Conservation (phyloP, 1,284 basidiomycete species). For the Phylloboletellus chloephorus region DNA sequence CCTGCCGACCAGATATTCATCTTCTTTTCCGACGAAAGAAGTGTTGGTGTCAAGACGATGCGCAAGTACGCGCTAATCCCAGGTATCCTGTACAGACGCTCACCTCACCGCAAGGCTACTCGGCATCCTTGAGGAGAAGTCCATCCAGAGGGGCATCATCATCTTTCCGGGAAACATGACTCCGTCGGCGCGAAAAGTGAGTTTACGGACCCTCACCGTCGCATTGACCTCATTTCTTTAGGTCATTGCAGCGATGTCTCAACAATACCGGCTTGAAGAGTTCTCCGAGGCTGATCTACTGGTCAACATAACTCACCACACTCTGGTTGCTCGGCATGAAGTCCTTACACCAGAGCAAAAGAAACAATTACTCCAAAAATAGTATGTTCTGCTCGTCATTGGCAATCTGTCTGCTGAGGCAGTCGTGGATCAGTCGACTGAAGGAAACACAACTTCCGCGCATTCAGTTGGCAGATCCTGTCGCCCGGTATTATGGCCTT, state of each 20-base stretch:
- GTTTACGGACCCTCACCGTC: constrained; percentile 15
- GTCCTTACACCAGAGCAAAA: constrained; percentile 87
- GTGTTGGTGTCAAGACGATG: constrained; percentile 94
- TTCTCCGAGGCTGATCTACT: constrained; percentile 95
- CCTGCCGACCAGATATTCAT: constrained; percentile 84
- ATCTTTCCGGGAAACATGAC: constrained; percentile 98
- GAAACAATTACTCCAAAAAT: constrained; percentile 81
- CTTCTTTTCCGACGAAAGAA: constrained; percentile 90
- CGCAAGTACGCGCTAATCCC: constrained; percentile 66
- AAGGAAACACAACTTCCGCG: constrained; percentile 98
- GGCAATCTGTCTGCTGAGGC: constrained; percentile 8
- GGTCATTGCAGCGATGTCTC: constrained; percentile 87
- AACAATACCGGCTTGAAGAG: constrained; percentile 87
- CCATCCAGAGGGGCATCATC: constrained; percentile 88
- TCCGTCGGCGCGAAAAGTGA: constrained; percentile 88
- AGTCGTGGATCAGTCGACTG: constrained; percentile 62
- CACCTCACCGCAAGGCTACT: constrained; percentile 59
- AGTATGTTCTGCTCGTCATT: constrained; percentile 52
- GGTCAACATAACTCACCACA: constrained; percentile 97
- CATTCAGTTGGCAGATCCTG: constrained; percentile 94
- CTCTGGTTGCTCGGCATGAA: constrained; percentile 91
- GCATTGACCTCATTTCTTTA: constrained; percentile 29
- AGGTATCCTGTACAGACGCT: constrained; percentile 6
- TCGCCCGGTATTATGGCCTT: constrained; percentile 96
- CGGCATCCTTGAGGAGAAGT: constrained; percentile 82